A percentile compares a stretch with the other conserved stretches of the same genome.
phyloP scores from a whole-genome alignment of 2,329 filamentous ascomycete species.

The Aureobasidium namibiae region DNA sequence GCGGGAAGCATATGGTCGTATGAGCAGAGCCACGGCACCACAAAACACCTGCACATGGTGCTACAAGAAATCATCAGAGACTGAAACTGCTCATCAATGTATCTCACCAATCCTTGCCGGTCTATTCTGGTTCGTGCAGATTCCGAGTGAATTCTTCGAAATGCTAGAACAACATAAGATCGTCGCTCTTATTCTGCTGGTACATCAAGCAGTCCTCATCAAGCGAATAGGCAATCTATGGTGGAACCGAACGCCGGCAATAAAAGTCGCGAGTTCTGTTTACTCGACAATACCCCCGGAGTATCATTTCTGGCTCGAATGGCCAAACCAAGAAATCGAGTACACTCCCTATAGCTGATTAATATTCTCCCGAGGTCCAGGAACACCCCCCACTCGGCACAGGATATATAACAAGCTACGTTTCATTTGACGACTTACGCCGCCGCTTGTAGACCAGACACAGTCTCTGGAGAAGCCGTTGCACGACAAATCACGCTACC shows the following conservation, averaged over 20 bases:
- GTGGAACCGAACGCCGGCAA: constrained; percentile 10
- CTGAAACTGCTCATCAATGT: background rate
- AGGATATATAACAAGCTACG: background rate
- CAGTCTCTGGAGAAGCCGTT: background rate
- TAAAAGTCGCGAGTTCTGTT: constrained; percentile 2
- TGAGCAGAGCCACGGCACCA: constrained; percentile 6
- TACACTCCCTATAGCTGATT: background rate
- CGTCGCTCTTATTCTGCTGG: background rate
- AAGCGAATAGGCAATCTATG: background rate
- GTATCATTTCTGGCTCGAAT: constrained; percentile 10
- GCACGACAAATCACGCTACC: background rate
- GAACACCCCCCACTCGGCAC: background rate
- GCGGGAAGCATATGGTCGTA: constrained; percentile 10
- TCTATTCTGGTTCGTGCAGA: background rate
- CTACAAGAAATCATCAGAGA: background rate
- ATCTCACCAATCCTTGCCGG: constrained; percentile 8
- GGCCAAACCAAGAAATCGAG: constrained; percentile 7
- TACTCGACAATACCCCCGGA: background rate
- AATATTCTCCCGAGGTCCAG: background rate
- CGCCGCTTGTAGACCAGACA: background rate
- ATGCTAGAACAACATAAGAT: constrained; percentile 11
- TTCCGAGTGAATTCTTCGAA: constrained; percentile 4
- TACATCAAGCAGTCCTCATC: constrained; percentile 3
- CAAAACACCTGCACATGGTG: constrained; percentile 8
- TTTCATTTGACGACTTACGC: background rate